Conservation (phyloP, 805 yeast genomes). For the Candida qinlingensis region DNA sequence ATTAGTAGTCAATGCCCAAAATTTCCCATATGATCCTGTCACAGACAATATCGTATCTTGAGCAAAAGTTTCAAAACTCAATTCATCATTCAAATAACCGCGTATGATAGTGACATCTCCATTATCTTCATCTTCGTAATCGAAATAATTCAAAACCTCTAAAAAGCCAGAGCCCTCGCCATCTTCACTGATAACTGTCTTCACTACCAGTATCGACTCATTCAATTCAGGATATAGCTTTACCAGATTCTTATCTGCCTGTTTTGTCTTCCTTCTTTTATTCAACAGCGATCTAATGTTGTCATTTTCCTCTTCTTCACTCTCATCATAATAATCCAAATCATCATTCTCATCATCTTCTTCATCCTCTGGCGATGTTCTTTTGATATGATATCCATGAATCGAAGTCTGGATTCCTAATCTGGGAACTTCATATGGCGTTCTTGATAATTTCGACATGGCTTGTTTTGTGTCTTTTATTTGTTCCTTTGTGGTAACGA, state of each 20-base stretch:
- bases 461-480: constrained; percentile 2
- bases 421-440: constrained; percentile 51
- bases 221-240: constrained; percentile 11
- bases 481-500: constrained; percentile 11
- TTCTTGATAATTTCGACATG: constrained; percentile 31
- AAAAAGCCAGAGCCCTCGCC: constrained; percentile 27
- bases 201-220: constrained; percentile 8
- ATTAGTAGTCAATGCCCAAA: constrained; percentile 53
- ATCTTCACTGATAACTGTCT: background rate
- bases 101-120: constrained; percentile 33
- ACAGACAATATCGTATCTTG: constrained; percentile 33
- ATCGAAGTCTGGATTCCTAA: constrained; percentile 62
- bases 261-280: constrained; percentile 31
- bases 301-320: constrained; percentile 37
- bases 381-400: constrained; percentile 42
- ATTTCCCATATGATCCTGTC: constrained; percentile 36
- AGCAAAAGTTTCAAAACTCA: constrained; percentile 37
- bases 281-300: constrained; percentile 15
- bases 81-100: constrained; percentile 30
- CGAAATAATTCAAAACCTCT: constrained; percentile 28
- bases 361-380: constrained; percentile 22
- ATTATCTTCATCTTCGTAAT: constrained; percentile 28
- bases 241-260: constrained; percentile 24
- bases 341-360: constrained; percentile 24
- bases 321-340: constrained; percentile 34